Base-by-base conservation (phyloP, 768 basidiomycete species). In the Clavulina sp. region DNA sequence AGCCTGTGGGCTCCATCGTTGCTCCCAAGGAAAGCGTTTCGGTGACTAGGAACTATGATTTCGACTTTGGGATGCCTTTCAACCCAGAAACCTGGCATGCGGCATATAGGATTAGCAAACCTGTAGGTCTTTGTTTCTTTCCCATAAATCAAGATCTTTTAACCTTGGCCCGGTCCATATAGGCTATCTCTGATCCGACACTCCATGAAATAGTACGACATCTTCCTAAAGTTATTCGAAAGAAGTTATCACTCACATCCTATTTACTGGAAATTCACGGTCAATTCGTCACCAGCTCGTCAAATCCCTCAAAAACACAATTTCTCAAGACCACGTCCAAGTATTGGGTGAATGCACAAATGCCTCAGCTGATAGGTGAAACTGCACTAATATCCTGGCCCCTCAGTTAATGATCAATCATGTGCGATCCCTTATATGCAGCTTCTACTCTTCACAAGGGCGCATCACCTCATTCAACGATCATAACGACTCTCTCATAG, bases 371-470 rank as follows among this genome's bases (percentile, higher is more conserved):
- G 85, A 88, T 64, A 84, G 82, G 81, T 80, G 58, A 49, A 61
- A n/a, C n/a, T n/a, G n/a, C n/a, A n/a, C n/a, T n/a, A n/a, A n/a
- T n/a, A n/a, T n/a, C 47, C 52, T 53, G n/a, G 31, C 3, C 29
- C 32, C 52, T 51, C 33, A 29, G 18, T 50, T 51, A 34, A 9
- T 18, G 47, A 6, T 52, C 58, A 48, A 57, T 40, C 34, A 28
- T 34, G 7, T 46, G 23, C 21, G 43, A 52, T 36, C 40, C 16
- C 44, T 21, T 34, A 46, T 46, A 46, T 28, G 13, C 56, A 86
- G 84, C 61, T 86, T 86, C 66, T 87, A 87, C 67, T 84, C 84
- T 47, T 85, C 84, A 9, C 85, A 87, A 66, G 85, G 85, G 41
- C 73, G 85, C 56, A 77, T 78, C 58, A 86, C 84, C 2, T 81